Evolutionary conservation across 805 yeast genomes (phyloP), one percentile per base, ranked within the genome.

Genomic region (Brettanomyces custersianus): DNA sequence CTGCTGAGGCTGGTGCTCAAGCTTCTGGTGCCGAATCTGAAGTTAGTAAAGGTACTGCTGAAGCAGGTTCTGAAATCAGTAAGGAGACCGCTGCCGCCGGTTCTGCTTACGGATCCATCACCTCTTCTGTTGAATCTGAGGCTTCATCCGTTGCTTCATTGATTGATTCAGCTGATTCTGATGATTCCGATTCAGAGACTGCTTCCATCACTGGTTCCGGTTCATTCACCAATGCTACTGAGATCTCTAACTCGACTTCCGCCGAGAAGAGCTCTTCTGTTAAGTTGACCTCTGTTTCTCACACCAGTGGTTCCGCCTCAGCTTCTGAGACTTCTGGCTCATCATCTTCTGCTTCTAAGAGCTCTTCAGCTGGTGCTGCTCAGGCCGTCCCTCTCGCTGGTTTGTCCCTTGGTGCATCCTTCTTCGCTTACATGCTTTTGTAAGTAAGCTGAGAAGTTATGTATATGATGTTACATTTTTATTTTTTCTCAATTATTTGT

Each of bases 351-450:
- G 22, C 27, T 30, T 15, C 33, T 18, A 12, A 30, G 8, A 12
- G 20, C 26, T 19, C 31, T 10, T 23, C 34, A 2, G 31, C 28
- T 19, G 27, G 31, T n/a, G 19, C 16, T 17, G 12, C 23, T 12
- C 13, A 17, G 19, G 31, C 31, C 7, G 31, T 16, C 17, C 31
- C 21, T 19, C 16, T 19, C 21, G 35, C 35, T 4, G 35, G 35
- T 23, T 23, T 30, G 24, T 30, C 33, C 9, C 15, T 30, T 19
- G 33, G 33, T 20, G 33, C 35, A 6, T n/a, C n/a, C n/a, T n/a
- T n/a, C n/a, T 11, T 32, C 17, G 35, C 35, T 23, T 21, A 16
- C 35, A 11, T 32, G 29, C 29, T 32, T 7, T 23, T 32, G 29
- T 32, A 32, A 32, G 29, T 24, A n/a, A n/a, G n/a, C n/a, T n/a